These are phyloP conservation scores for Penicillium egyptiacum DNA, from an alignment of 495 filamentous ascomycete species.

Conservation along the genomic window DNA sequence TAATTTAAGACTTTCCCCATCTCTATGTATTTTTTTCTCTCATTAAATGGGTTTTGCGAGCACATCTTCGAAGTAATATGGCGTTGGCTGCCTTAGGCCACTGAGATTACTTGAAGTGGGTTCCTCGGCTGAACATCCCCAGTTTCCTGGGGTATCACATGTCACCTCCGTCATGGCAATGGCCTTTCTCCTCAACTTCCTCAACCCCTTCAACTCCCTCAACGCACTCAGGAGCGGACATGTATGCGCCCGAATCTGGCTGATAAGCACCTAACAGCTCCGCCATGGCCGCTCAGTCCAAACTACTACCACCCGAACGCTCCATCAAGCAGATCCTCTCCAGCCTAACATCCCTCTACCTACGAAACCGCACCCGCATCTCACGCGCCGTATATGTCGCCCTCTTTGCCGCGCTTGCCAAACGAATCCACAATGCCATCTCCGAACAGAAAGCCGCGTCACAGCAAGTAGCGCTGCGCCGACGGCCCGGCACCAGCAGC, in stretches of 20 bases:
- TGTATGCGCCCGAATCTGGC: slow-evolving; percentile 35
- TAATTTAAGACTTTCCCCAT: neutral
- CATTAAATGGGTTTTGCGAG: neutral
- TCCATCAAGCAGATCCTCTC: slow-evolving; percentile 73
- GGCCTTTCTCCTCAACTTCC: slow-evolving; percentile 5
- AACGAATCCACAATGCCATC: slow-evolving; percentile 88
- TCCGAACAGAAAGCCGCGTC: slow-evolving; percentile 90
- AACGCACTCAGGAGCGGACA: slow-evolving; percentile 22
- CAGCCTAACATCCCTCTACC: slow-evolving; percentile 72
- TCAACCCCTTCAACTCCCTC: slow-evolving; percentile 1
- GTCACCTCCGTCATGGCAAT: slow-evolving; percentile 22
- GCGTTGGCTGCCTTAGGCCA: neutral
- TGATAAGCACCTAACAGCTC: slow-evolving; percentile 25
- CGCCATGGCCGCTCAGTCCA: slow-evolving; percentile 79
- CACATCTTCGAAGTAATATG: neutral
- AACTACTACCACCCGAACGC: slow-evolving; percentile 66
- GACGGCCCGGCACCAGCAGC: slow-evolving; percentile 55
- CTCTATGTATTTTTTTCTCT: neutral
- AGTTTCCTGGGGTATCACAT: slow-evolving; percentile 34
- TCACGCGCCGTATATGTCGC: slow-evolving; percentile 89
- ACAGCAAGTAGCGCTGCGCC: slow-evolving; percentile 64
- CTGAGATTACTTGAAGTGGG: neutral
- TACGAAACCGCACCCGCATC: slow-evolving; percentile 81
- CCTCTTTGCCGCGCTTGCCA: slow-evolving; percentile 82
- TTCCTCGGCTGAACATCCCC: slow-evolving; percentile 33